These are phyloP conservation scores for Zygosaccharomyces kombuchaensis DNA, from an alignment of 805 yeast species.

Conservation along the genomic window DNA sequence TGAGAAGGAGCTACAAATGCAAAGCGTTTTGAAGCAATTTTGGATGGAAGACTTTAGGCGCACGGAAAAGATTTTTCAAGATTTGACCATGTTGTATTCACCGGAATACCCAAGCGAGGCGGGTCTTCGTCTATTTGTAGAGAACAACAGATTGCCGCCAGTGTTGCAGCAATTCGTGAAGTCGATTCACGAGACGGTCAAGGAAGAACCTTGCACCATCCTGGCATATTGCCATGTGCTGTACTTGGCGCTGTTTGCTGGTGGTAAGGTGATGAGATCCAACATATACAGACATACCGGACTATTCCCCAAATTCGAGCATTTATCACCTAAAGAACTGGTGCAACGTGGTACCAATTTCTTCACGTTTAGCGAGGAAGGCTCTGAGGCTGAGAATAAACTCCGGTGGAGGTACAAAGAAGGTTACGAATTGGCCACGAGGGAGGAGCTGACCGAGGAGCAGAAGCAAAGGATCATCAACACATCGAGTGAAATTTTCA, in stretches of 20 bases:
- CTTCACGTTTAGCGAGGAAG: conserved; percentile 49
- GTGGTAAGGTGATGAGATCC: conserved; percentile 71
- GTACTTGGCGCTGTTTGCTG: conserved; percentile 83
- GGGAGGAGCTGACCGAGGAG: conserved; percentile 62
- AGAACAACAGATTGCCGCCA: conserved; percentile 37
- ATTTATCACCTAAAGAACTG: conserved; percentile 60
- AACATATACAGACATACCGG: conserved; percentile 62
- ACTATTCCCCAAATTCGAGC: conserved; percentile 69
- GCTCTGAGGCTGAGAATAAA: conserved; percentile 60
- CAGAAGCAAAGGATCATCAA: conserved; percentile 67
- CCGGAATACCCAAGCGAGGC: conserved; percentile 33
- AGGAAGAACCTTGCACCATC: conserved; percentile 62
- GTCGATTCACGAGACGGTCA: conserved; percentile 52
- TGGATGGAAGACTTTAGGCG: conserved; percentile 73
- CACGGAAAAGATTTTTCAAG: conserved; percentile 50
- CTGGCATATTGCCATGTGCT: conserved; percentile 81
- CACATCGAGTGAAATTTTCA: conserved; percentile 63
- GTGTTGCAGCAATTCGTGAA: conserved; percentile 58
- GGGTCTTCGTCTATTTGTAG: conserved; percentile 10
- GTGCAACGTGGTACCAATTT: conserved; percentile 62
- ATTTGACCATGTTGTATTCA: conserved; percentile 63
- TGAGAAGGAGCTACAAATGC: conserved; percentile 47
- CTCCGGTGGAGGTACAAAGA: conserved; percentile 65
- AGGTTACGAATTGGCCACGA: conserved; percentile 72
- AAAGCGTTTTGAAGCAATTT: conserved; percentile 48